A percentile compares a stretch with the other conserved stretches of the same genome.
Conservation (phyloP, 495 filamentous ascomycete genomes). For the Talaromyces liani region DNA sequence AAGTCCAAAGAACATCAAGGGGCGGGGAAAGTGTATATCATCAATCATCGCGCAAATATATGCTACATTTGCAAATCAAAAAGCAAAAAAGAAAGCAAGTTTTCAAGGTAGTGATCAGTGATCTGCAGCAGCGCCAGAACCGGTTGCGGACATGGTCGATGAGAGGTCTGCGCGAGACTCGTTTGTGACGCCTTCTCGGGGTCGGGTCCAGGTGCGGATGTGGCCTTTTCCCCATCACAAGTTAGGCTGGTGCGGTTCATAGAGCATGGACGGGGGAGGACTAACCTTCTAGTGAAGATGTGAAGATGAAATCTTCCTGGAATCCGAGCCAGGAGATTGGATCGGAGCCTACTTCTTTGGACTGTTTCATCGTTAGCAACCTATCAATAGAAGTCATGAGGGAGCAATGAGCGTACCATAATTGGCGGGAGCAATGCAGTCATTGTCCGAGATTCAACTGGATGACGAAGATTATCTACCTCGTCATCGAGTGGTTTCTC, state of each 20-base stretch:
- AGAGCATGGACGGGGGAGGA: constrained; percentile 8
- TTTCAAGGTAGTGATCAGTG: not conserved
- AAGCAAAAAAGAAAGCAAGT: not conserved
- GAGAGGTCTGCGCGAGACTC: constrained; percentile 8
- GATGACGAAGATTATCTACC: constrained; percentile 54
- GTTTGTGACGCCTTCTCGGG: constrained; percentile 48
- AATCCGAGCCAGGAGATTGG: constrained; percentile 86
- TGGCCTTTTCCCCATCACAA: constrained; percentile 50
- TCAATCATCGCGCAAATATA: not conserved
- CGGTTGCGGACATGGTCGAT: not conserved
- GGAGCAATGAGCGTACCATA: constrained; percentile 70
- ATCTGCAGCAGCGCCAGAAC: not conserved
- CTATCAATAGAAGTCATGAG: not conserved
- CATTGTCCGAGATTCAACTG: constrained; percentile 69
- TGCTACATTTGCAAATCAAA: not conserved
- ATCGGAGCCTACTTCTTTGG: constrained; percentile 78
- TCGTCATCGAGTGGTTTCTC: constrained; percentile 44
- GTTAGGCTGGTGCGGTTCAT: no score
- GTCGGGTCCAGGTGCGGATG: constrained; percentile 81
- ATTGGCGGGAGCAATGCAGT: constrained; percentile 91
- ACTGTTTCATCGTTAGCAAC: constrained; percentile 36
- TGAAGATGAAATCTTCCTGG: constrained; percentile 83
- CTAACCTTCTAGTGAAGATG: constrained; percentile 80
- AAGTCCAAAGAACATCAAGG: not conserved
- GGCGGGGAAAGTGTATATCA: not conserved